phyloP scores from a whole-genome alignment of 768 basidiomycete species.

The Boletus subcaerulescens region DNA sequence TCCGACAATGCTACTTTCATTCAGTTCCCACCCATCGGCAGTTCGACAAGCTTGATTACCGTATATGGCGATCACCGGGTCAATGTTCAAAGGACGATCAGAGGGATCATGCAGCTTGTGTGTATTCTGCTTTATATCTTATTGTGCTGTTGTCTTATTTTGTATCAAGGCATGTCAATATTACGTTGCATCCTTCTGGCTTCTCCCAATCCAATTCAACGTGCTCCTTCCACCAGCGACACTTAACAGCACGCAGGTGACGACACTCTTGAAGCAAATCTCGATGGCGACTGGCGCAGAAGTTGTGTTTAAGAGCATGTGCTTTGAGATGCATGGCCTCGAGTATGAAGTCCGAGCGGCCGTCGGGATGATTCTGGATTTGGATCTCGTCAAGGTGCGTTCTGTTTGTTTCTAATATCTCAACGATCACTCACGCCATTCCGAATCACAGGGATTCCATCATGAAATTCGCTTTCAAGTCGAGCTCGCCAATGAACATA shows the following conservation, averaged over 20 bases:
- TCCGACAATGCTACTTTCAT: constrained; percentile 96
- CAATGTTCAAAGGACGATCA: constrained; percentile 90
- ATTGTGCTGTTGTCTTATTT: constrained; percentile 21
- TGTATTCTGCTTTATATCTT: constrained; percentile 32
- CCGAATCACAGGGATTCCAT: constrained; percentile 68
- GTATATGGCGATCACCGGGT: constrained; percentile 93
- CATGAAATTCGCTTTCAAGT: constrained; percentile 98
- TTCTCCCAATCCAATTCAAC: constrained; percentile 91
- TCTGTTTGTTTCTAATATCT: background rate
- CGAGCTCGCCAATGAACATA: constrained; percentile 95
- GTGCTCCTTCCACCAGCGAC: constrained; percentile 80
- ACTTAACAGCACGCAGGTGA: constrained; percentile 78
- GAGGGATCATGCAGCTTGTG: constrained; percentile 93
- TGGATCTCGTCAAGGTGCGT: constrained; percentile 86
- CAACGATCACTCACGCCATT: background rate
- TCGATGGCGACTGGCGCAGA: constrained; percentile 87
- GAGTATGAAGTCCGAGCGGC: constrained; percentile 89
- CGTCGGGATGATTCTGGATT: constrained; percentile 80
- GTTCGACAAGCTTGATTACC: constrained; percentile 88
- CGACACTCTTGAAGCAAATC: constrained; percentile 82
- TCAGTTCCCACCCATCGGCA: constrained; percentile 89
- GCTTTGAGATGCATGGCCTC: constrained; percentile 94
- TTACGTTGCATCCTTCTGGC: constrained; percentile 97
- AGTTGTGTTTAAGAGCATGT: constrained; percentile 95
- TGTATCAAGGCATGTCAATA: constrained; percentile 79